Conservation (phyloP, 2,329 filamentous ascomycete species). For the Pyricularia pennisetigena region DNA sequence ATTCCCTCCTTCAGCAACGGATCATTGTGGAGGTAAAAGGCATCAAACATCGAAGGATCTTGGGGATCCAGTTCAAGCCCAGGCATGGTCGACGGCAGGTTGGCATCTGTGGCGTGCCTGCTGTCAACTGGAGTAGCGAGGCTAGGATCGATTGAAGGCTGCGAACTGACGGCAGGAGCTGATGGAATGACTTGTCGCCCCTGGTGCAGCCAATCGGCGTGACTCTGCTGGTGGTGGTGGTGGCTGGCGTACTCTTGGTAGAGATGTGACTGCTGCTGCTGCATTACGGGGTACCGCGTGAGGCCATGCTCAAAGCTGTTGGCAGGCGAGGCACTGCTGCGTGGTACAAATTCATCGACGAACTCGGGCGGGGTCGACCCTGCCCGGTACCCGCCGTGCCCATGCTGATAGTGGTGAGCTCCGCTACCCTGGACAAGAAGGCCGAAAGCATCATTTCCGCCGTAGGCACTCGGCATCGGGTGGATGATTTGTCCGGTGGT, state of each 20-base stretch:
- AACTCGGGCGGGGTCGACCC: not conserved
- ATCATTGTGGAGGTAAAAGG: not conserved
- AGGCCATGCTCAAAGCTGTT: not conserved
- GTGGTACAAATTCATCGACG: not conserved
- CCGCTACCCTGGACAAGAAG: not conserved
- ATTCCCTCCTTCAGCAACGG: not conserved
- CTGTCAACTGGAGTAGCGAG: not conserved
- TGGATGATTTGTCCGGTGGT: not conserved
- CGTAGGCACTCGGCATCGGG: not conserved
- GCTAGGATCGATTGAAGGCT: not conserved
- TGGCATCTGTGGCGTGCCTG: not conserved
- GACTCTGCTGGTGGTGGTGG: not conserved
- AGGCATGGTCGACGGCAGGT: not conserved
- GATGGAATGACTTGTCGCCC: not conserved
- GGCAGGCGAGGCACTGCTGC: conserved; percentile 1
- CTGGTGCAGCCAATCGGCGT: not conserved
- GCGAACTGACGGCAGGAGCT: not conserved
- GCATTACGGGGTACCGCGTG: conserved; percentile 7
- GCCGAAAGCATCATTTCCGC: not conserved
- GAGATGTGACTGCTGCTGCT: conserved; percentile 6
- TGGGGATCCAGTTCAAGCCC: not conserved
- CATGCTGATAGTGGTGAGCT: not conserved
- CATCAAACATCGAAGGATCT: not conserved
- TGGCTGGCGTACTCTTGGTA: conserved; percentile 5
- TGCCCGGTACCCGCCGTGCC: conserved; percentile 7